Evolutionary conservation across 1,284 basidiomycete species (phyloP).

Genomic region (Mycena sp.): DNA sequence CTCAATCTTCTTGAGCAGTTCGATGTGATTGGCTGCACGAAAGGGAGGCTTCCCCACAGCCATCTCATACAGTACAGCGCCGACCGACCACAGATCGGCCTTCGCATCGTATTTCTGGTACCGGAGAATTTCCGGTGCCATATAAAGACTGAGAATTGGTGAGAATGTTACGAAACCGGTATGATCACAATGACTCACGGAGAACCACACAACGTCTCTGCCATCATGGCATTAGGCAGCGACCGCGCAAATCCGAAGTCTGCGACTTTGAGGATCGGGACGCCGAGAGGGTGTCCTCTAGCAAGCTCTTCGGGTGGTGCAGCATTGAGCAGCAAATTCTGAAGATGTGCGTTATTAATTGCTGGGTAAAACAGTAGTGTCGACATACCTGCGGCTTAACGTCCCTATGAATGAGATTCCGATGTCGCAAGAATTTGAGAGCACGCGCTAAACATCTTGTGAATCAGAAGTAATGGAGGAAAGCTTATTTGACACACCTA

Average conservation of each 20-base stretch:
- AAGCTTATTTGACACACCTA: conserved; percentile 64
- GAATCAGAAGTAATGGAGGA: conserved; percentile 4
- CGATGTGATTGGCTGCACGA: conserved; percentile 95
- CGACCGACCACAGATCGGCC: conserved; percentile 98
- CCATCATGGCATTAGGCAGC: conserved; percentile 92
- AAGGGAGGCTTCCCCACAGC: conserved; percentile 93
- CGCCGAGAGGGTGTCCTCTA: conserved; percentile 89
- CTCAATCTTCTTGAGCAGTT: conserved; percentile 94
- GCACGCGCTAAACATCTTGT: conserved; percentile 74
- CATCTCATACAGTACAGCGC: conserved; percentile 98
- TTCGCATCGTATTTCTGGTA: conserved; percentile 99
- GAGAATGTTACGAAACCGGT: conserved; percentile 3
- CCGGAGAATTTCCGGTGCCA: conserved; percentile 98
- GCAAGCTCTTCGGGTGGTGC: conserved; percentile 82
- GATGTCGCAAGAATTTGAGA: conserved; percentile 89
- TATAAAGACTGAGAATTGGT: conserved; percentile 77
- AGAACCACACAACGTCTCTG: conserved; percentile 97
- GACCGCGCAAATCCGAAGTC: conserved; percentile 98
- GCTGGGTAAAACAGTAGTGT: not conserved
- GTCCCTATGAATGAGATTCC: conserved; percentile 95
- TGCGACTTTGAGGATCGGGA: conserved; percentile 95
- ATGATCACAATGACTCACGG: conserved; percentile 67
- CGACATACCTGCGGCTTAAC: conserved; percentile 91
- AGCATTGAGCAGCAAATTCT: conserved; percentile 93
- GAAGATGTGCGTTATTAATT: not conserved